Conservation (phyloP, 768 basidiomycete genomes). For the Lactifluus subvellereus region DNA sequence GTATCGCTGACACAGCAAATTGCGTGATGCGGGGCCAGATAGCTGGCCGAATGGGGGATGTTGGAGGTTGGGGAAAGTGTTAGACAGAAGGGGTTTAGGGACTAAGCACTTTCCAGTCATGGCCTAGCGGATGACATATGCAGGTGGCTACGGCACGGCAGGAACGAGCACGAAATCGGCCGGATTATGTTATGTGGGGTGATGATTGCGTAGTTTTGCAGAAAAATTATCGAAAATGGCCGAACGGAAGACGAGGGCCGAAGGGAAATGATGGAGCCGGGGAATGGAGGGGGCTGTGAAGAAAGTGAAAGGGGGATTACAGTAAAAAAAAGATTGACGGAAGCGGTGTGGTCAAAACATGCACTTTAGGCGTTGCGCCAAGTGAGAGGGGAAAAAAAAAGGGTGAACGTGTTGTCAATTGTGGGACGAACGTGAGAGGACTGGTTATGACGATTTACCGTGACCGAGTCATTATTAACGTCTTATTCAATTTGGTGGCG, state of each 20-base stretch:
- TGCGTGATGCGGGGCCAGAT: conserved; percentile 7
- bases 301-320: background rate
- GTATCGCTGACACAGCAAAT: background rate
- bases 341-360: conserved; percentile 9
- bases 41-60: background rate
- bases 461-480: conserved; percentile 10
- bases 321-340: background rate
- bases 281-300: conserved; percentile 16
- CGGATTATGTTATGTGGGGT: background rate
- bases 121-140: background rate
- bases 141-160: background rate
- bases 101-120: background rate
- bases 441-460: too few relatives aligned
- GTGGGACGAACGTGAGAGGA: conserved; percentile 4
- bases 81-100: conserved; percentile 7
- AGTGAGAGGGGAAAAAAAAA: background rate
- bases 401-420: background rate
- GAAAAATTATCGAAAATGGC: background rate
- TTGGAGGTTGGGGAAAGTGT: background rate
- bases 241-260: background rate
- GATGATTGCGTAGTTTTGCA: background rate
- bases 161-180: background rate
- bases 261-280: background rate
- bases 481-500: background rate
- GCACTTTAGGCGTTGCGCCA: conserved; percentile 16